Evolutionary conservation across 176 grass and related monocot genomes (phyloP).

Genomic region (Calamus simplicifolius): DNA sequence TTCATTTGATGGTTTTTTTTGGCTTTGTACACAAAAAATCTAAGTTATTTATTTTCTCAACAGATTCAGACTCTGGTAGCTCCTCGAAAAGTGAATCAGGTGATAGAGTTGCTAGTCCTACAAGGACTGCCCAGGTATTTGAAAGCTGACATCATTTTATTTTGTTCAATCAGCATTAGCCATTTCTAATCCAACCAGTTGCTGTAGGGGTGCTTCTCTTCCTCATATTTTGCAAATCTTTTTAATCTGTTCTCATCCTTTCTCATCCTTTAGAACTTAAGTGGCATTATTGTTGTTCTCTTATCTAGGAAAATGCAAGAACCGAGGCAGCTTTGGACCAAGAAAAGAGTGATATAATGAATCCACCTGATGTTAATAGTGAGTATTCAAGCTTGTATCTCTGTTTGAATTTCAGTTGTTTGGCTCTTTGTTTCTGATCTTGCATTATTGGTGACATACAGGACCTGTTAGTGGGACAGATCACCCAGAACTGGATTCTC

Average conservation of each 20-base stretch:
- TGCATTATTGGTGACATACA: constrained; percentile 14
- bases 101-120: constrained; percentile 41
- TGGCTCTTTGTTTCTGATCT: no score
- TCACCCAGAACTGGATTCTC: constrained; percentile 34
- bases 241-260: no score
- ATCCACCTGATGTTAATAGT: constrained; percentile 22
- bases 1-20: no score
- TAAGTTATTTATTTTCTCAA: constrained; percentile 7
- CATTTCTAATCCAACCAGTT: no score
- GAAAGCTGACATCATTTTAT: constrained; percentile 4
- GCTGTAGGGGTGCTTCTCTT: no score
- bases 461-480: constrained; percentile 34
- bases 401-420: no score
- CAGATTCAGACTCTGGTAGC: constrained; percentile 88
- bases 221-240: no score
- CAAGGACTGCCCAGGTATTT: constrained; percentile 50
- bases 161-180: no score
- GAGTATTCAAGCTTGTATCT: background rate
- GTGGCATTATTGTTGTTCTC: background rate
- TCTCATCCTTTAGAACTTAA: no score
- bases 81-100: constrained; percentile 72
- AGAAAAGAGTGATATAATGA: constrained; percentile 48
- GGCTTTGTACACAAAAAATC: no score
- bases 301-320: constrained; percentile 45
- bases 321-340: constrained; percentile 34